Evolutionary conservation across 768 basidiomycete genomes (phyloP).

Genomic region (Serendipita sp.): DNA sequence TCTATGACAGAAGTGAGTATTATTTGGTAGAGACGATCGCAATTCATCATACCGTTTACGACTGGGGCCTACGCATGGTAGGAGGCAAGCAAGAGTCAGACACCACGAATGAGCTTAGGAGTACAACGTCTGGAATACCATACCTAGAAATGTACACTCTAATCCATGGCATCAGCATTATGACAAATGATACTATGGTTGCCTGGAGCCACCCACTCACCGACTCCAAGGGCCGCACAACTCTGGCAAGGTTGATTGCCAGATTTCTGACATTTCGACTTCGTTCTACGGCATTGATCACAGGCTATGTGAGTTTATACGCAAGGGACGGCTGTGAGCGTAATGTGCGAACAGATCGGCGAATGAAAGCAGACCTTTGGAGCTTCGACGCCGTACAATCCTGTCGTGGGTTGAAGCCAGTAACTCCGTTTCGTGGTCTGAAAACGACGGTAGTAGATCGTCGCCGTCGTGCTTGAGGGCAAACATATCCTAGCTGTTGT

Average conservation of each 20-base stretch:
- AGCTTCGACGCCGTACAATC: neutral
- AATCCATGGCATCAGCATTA: neutral
- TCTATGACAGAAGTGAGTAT: neutral
- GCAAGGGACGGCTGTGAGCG: neutral
- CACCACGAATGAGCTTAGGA: neutral
- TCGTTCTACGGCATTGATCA: neutral
- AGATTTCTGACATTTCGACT: neutral
- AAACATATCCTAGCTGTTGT: neutral
- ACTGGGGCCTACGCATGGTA: neutral
- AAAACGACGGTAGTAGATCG: slow-evolving; percentile 1
- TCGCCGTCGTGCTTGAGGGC: neutral
- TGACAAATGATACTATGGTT: neutral
- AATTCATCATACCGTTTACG: neutral
- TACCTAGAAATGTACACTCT: slow-evolving; percentile 6
- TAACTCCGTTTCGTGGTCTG: slow-evolving; percentile 4
- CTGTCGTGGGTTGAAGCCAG: neutral
- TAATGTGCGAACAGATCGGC: neutral
- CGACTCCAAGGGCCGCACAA: neutral
- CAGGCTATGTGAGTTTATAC: neutral
- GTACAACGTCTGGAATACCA: neutral
- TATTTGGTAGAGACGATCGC: neutral
- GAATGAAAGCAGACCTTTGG: slow-evolving; percentile 2
- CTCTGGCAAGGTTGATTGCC: slow-evolving; percentile 2
- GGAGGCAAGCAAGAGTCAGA: neutral
- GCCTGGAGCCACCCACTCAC: neutral